phyloP scores from a whole-genome alignment of 768 basidiomycete genomes.

The Neoboletus magnificus region DNA sequence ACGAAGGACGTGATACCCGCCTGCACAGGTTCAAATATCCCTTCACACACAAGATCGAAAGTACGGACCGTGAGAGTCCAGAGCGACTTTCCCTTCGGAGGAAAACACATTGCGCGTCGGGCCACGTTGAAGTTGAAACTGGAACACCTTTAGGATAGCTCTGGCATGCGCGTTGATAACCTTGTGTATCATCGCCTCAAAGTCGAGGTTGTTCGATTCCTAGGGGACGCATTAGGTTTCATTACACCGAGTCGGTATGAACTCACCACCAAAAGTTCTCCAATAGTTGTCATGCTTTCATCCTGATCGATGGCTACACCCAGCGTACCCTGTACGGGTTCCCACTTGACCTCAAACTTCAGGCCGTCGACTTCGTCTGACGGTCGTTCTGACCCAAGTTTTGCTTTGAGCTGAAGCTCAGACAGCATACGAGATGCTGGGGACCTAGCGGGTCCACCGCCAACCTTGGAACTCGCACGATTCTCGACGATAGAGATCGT shows the following conservation, averaged over 20 bases:
- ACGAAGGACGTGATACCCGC: constrained; percentile 54
- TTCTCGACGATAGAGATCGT: constrained; percentile 67
- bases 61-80: constrained; percentile 53
- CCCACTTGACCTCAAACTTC: constrained; percentile 72
- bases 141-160: constrained; percentile 57
- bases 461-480: constrained; percentile 36
- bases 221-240: constrained; percentile 15
- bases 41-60: background rate
- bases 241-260: background rate
- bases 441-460: constrained; percentile 48
- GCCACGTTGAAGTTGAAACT: constrained; percentile 50
- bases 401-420: constrained; percentile 61
- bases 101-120: constrained; percentile 57
- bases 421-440: constrained; percentile 54
- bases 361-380: constrained; percentile 77
- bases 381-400: constrained; percentile 49
- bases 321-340: constrained; percentile 63
- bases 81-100: constrained; percentile 52
- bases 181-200: constrained; percentile 62
- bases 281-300: constrained; percentile 41
- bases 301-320: constrained; percentile 54
- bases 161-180: constrained; percentile 66
- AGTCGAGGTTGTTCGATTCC: constrained; percentile 70
- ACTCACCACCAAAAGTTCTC: constrained; percentile 58
- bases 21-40: constrained; percentile 33